A percentile compares a stretch with the other conserved stretches of the same genome.
Conservation (phyloP, 768 basidiomycete genomes). For the Clavaria fumosa region DNA sequence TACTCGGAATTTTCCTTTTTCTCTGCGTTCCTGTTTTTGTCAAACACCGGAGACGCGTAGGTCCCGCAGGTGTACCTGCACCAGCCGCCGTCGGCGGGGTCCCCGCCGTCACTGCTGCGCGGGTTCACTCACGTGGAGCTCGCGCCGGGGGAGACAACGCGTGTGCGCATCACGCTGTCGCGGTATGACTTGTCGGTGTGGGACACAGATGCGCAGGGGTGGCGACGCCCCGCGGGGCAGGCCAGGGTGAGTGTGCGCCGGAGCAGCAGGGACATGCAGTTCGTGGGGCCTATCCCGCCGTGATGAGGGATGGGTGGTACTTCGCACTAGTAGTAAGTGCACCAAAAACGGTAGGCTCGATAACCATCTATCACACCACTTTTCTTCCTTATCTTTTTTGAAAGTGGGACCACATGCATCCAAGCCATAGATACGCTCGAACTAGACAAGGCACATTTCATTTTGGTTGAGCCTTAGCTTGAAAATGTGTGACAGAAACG, state of each 20-base stretch:
- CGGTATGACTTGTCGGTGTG: slow-evolving; percentile 62
- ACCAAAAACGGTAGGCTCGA: too few species aligned
- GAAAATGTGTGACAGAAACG: too few species aligned
- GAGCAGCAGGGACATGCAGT: slow-evolving; percentile 47
- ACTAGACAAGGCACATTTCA: too few species aligned
- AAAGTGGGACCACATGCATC: too few species aligned
- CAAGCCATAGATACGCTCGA: too few species aligned
- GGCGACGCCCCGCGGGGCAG: slow-evolving; percentile 50
- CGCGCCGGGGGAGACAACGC: slow-evolving; percentile 27
- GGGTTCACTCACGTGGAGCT: slow-evolving; percentile 53
- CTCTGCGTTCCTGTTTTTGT: too few species aligned
- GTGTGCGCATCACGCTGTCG: slow-evolving; percentile 42
- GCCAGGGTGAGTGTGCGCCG: slow-evolving; percentile 51
- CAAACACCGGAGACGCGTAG: slow-evolving; percentile 19
- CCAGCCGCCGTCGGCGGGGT: slow-evolving; percentile 43
- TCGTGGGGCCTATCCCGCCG: slow-evolving; percentile 28
- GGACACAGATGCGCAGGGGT: slow-evolving; percentile 61
- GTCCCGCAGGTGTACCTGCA: slow-evolving; percentile 66
- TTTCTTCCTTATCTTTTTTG: too few species aligned
- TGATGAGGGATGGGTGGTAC: too few species aligned
- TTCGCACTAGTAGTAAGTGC: too few species aligned
- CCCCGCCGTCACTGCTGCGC: slow-evolving; percentile 56
- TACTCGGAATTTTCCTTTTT: too few species aligned
- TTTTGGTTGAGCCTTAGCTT: too few species aligned
- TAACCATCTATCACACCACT: too few species aligned